A percentile compares a stretch with the other conserved stretches of the same genome.
These are phyloP conservation scores for Stephanodiscus minutulus DNA, from an alignment of 108 stramenopile species.

Conservation along the genomic window DNA sequence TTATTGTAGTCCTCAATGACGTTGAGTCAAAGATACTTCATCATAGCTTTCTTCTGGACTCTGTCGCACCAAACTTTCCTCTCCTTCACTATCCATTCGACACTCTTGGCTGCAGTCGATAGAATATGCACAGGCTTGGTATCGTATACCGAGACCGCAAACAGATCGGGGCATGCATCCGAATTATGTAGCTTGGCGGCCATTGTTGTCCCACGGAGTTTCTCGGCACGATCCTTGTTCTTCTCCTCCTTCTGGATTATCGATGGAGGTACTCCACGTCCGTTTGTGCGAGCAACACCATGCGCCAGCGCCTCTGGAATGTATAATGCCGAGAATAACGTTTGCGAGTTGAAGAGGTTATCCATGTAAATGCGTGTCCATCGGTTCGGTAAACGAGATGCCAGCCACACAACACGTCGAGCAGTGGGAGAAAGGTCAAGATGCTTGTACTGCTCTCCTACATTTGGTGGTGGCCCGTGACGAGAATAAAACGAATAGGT, in stretches of 20 bases:
- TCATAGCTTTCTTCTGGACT: neutral
- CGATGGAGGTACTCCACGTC: neutral
- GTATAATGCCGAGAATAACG: neutral
- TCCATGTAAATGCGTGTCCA: conserved; percentile 4
- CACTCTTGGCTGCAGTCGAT: neutral
- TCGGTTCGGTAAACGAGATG: neutral
- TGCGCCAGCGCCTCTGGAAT: neutral
- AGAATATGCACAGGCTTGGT: conserved; percentile 36
- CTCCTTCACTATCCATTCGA: conserved; percentile 26
- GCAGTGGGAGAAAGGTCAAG: neutral
- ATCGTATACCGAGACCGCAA: conserved; percentile 23
- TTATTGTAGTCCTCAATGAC: conserved; percentile 42
- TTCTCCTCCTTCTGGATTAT: conserved; percentile 3
- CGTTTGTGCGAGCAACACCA: neutral
- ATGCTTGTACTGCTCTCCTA: neutral
- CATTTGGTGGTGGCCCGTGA: neutral
- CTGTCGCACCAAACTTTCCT: conserved; percentile 12
- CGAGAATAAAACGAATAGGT: conserved; percentile 11
- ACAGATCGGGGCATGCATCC: neutral
- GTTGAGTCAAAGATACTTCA: conserved; percentile 9
- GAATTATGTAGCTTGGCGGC: neutral
- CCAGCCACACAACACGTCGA: neutral
- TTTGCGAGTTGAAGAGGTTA: conserved; percentile 7
- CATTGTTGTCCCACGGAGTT: conserved; percentile 4
- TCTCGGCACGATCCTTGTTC: neutral